phyloP scores from a whole-genome alignment of 768 basidiomycete species.

The Termitomyces eurrhizus region DNA sequence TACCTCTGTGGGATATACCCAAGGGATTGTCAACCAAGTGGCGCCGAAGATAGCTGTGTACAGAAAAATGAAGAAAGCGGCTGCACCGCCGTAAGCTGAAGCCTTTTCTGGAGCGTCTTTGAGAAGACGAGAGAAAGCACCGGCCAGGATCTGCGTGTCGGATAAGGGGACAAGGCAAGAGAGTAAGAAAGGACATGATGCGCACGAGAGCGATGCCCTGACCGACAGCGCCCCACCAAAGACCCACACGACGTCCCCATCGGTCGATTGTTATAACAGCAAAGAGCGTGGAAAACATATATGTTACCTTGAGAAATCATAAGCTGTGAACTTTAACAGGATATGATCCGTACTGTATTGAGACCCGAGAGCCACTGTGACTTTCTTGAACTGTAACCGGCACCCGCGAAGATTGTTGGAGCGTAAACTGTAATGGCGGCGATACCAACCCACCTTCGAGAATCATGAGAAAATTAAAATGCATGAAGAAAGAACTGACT shows the following conservation, averaged over 20 bases:
- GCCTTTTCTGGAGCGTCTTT: conserved; percentile 38
- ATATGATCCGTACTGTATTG: conserved; percentile 30
- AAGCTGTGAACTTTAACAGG: neutral
- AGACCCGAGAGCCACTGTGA: conserved; percentile 41
- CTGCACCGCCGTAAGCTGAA: conserved; percentile 35
- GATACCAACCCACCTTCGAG: conserved; percentile 37
- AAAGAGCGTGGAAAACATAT: conserved; percentile 36
- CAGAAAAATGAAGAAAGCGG: conserved; percentile 40
- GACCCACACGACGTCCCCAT: conserved; percentile 38
- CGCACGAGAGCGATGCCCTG: conserved; percentile 30
- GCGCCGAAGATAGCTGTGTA: conserved; percentile 42
- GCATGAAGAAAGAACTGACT: conserved; percentile 21
- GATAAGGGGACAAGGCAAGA: neutral
- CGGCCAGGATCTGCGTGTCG: conserved; percentile 31
- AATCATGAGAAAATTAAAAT: neutral
- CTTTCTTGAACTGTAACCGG: conserved; percentile 39
- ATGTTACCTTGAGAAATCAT: conserved; percentile 30
- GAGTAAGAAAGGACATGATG: neutral
- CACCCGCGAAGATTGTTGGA: conserved; percentile 39
- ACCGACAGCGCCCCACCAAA: conserved; percentile 43
- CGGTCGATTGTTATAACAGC: conserved; percentile 40
- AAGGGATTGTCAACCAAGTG: conserved; percentile 44
- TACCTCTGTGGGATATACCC: conserved; percentile 30
- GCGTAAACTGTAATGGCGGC: conserved; percentile 44
- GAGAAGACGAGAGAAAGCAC: conserved; percentile 36